A percentile compares a stretch with the other conserved stretches of the same genome.
These are phyloP conservation scores for Carex cristatella DNA, from an alignment of 176 grass and related monocot genomes.

Conservation along the genomic window DNA sequence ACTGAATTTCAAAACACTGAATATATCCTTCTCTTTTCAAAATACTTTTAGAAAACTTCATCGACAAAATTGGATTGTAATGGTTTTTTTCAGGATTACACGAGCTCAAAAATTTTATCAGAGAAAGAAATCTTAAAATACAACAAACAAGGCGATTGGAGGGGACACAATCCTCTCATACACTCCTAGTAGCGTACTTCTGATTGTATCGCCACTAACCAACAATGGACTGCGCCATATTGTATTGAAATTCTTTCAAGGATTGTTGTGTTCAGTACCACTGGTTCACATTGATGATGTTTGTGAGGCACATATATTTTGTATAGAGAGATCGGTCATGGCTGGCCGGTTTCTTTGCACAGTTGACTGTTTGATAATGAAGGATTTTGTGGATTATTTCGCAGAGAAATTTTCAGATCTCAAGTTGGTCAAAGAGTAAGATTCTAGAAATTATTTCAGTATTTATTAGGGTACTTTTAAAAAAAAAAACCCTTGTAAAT, in stretches of 20 bases:
- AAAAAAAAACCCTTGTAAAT: not conserved
- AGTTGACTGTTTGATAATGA: conserved; percentile 34
- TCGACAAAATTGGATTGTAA: not conserved
- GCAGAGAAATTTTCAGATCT: conserved; percentile 27
- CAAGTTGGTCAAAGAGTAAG: conserved; percentile 49
- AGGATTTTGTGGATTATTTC: conserved; percentile 31
- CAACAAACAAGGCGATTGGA: conserved; percentile 33
- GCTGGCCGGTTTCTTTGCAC: conserved; percentile 57
- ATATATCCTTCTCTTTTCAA: not conserved
- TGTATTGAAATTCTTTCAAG: conserved; percentile 46
- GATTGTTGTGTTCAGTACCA: conserved; percentile 52
- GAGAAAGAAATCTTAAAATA: conserved; percentile 50
- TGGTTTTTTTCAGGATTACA: conserved; percentile 28
- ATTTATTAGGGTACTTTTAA: not conserved
- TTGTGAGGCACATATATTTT: conserved; percentile 57
- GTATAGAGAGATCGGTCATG: conserved; percentile 47
- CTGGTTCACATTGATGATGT: conserved; percentile 52
- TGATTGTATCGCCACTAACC: conserved; percentile 40
- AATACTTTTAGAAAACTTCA: not conserved
- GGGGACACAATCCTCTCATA: conserved; percentile 39
- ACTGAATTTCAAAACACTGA: no score
- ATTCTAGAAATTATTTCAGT: not conserved
- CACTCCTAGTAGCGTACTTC: not conserved
- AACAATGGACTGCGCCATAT: not conserved
- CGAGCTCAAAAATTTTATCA: conserved; percentile 38